A percentile compares a stretch with the other conserved stretches of the same genome.
These are phyloP conservation scores for Penicillium aurantiogriseum DNA, from an alignment of 2,329 filamentous ascomycete species.

Conservation along the genomic window DNA sequence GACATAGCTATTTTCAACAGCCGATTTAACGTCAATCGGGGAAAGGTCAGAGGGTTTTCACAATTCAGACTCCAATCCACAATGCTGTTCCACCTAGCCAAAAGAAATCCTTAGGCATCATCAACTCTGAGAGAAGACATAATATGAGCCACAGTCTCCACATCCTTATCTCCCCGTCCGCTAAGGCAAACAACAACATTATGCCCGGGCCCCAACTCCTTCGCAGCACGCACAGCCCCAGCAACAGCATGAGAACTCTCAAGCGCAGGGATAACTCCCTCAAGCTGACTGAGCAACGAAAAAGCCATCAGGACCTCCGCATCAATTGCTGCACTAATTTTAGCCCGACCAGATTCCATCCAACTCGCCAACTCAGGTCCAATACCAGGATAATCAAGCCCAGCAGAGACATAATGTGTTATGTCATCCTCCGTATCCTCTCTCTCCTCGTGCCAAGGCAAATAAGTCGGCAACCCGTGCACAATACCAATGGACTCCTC, in stretches of 20 bases:
- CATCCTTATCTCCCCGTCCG: slow-evolving; percentile 93
- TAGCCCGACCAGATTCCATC: slow-evolving; percentile 83
- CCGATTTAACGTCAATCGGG: neutral
- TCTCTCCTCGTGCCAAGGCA: slow-evolving; percentile 75
- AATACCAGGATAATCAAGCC: slow-evolving; percentile 92
- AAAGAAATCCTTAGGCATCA: neutral
- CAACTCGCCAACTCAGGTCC: slow-evolving; percentile 85
- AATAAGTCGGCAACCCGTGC: slow-evolving; percentile 89
- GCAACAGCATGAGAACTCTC: slow-evolving; percentile 89
- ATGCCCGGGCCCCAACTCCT: slow-evolving; percentile 79
- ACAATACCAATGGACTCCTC: slow-evolving; percentile 82
- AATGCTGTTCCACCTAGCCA: neutral
- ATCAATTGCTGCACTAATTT: slow-evolving; percentile 84
- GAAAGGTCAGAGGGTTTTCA: too few relatives aligned
- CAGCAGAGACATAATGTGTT: slow-evolving; percentile 90
- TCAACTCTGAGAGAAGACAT: slow-evolving; percentile 69
- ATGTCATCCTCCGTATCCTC: slow-evolving; percentile 80
- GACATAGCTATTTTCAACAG: too few relatives aligned
- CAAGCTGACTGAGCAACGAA: slow-evolving; percentile 74
- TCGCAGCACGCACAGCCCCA: slow-evolving; percentile 80
- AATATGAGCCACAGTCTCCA: slow-evolving; percentile 92
- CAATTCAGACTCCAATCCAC: neutral
- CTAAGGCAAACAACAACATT: slow-evolving; percentile 89
- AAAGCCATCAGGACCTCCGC: slow-evolving; percentile 84
- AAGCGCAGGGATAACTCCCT: slow-evolving; percentile 93